Percentiles rank a stretch among this genome's conserved stretches.
Conservation (phyloP, 495 filamentous ascomycete genomes). For the Oleoguttula mirabilis region DNA sequence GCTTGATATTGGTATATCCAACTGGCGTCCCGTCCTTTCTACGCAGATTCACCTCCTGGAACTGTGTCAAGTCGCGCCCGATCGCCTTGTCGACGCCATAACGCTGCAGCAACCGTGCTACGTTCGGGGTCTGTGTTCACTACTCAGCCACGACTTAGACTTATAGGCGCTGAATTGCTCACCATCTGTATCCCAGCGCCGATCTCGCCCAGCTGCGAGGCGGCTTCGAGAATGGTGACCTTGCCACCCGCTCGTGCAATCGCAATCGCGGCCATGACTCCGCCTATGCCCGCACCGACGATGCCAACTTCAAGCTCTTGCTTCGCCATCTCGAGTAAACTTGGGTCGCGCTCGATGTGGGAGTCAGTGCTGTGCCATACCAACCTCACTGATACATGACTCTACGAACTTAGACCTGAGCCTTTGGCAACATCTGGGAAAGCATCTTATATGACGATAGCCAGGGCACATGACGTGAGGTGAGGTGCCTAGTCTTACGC, state of each 20-base stretch:
- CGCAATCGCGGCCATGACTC: conserved; percentile 22
- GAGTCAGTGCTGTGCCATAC: not conserved
- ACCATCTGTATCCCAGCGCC: conserved; percentile 18
- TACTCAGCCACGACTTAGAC: not conserved
- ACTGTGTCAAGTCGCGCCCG: conserved; percentile 30
- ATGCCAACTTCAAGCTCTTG: conserved; percentile 17
- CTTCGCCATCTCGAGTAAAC: conserved; percentile 5
- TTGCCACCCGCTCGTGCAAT: conserved; percentile 22
- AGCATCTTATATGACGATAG: not conserved
- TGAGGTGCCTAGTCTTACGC: too few relatives aligned
- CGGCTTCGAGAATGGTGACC: conserved; percentile 19
- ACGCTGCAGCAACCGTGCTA: conserved; percentile 12
- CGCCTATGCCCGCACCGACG: conserved; percentile 25
- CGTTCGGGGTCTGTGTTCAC: conserved; percentile 18
- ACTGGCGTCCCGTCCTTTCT: conserved; percentile 30
- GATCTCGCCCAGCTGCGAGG: conserved; percentile 18
- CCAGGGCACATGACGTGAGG: too few relatives aligned
- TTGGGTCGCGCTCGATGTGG: not conserved
- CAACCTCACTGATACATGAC: not conserved
- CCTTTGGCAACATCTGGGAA: not conserved
- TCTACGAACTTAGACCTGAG: not conserved
- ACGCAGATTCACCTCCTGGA: conserved; percentile 33
- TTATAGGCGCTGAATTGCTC: not conserved
- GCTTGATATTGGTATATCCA: conserved; percentile 25
- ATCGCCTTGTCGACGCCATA: conserved; percentile 31